Conservation (phyloP, 768 basidiomycete genomes). For the Termitomyces sp. region DNA sequence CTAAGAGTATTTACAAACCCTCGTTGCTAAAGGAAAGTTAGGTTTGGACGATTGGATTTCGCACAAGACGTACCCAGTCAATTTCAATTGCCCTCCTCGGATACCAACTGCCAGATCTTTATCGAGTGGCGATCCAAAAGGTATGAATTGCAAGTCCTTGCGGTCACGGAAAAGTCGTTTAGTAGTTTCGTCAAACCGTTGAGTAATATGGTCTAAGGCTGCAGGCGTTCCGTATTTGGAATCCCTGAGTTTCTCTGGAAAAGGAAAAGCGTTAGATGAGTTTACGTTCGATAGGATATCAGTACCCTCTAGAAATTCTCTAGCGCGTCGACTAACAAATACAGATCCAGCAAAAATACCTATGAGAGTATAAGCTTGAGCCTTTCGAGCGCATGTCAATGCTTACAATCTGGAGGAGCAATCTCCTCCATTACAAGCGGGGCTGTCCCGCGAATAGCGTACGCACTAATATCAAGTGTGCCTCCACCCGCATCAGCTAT, state of each 20-base stretch:
- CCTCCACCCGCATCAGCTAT: conserved; percentile 81
- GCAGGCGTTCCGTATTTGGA: conserved; percentile 71
- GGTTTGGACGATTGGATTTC: neutral
- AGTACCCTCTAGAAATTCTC: conserved; percentile 65
- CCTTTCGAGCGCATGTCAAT: neutral
- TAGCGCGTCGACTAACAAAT: conserved; percentile 71
- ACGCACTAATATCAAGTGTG: conserved; percentile 77
- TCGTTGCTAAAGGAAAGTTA: conserved; percentile 21
- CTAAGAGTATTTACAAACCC: conserved; percentile 15
- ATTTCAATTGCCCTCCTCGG: conserved; percentile 62
- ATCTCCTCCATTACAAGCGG: conserved; percentile 80
- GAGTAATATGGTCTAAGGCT: conserved; percentile 73
- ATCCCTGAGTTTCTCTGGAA: conserved; percentile 60
- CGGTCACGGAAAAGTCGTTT: conserved; percentile 72
- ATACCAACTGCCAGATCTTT: conserved; percentile 69
- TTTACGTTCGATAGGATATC: neutral
- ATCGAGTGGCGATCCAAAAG: conserved; percentile 74
- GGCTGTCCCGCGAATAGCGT: conserved; percentile 61
- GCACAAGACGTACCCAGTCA: conserved; percentile 50
- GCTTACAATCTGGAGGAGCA: conserved; percentile 75
- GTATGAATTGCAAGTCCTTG: conserved; percentile 64
- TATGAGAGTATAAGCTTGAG: conserved; percentile 18
- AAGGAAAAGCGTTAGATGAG: neutral
- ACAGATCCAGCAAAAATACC: conserved; percentile 81
- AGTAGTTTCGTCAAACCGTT: conserved; percentile 77